A percentile compares a stretch with the other conserved stretches of the same genome.
These are phyloP conservation scores for Kregervanrija fluxuum DNA, from an alignment of 805 yeast species.

Conservation along the genomic window DNA sequence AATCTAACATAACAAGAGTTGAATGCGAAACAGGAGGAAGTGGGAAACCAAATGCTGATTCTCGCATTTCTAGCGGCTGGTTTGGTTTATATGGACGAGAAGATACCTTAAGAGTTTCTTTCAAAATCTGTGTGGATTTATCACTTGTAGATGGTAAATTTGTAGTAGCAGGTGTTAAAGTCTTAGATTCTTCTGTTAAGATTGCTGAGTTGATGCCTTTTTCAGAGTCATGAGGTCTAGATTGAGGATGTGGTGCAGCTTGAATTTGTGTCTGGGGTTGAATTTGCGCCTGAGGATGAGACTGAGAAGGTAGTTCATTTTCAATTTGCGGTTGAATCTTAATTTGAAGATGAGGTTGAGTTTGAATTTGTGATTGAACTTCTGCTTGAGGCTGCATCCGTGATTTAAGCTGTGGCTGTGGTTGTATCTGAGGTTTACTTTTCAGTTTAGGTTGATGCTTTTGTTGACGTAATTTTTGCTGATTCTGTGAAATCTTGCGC, in stretches of 20 bases:
- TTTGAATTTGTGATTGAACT: background rate
- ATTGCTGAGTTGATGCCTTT: background rate
- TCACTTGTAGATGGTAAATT: slow-evolving; percentile 2
- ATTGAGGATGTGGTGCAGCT: slow-evolving; percentile 5
- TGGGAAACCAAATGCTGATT: slow-evolving; percentile 84
- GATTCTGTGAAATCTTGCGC: background rate
- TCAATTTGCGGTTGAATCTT: slow-evolving; percentile 1
- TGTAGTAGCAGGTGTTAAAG: background rate
- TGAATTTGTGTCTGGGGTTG: slow-evolving; percentile 1
- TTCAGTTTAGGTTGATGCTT: slow-evolving; percentile 1
- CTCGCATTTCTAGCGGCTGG: slow-evolving; percentile 55
- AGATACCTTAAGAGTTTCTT: slow-evolving; percentile 21
- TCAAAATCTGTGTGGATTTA: slow-evolving; percentile 14
- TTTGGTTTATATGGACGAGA: slow-evolving; percentile 37
- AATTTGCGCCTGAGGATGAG: slow-evolving; percentile 6
- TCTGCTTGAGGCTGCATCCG: background rate
- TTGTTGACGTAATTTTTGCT: slow-evolving; percentile 5
- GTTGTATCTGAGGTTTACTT: slow-evolving; percentile 8
- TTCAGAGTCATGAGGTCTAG: no score
- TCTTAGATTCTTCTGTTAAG: background rate
- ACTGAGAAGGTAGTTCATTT: background rate
- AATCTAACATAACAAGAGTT: slow-evolving; percentile 73
- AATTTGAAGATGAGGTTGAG: slow-evolving; percentile 6
- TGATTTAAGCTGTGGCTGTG: slow-evolving; percentile 3
- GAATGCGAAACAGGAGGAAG: slow-evolving; percentile 73